These are phyloP conservation scores for Hibiscus syriacus DNA, from an alignment of 345 rosid species.

Conservation along the genomic window DNA sequence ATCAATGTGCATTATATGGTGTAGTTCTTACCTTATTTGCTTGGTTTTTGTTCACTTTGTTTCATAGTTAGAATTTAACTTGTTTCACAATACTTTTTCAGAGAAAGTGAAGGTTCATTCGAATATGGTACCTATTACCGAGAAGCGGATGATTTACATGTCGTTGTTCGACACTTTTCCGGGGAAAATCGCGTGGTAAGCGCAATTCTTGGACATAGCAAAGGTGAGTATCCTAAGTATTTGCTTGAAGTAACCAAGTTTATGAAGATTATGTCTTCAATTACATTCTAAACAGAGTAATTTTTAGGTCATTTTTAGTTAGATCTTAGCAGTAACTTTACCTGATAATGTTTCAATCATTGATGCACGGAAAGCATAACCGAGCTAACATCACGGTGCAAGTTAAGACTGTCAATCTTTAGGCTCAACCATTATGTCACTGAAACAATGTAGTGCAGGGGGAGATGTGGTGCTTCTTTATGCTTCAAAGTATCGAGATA, in stretches of 20 bases:
- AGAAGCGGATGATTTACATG: constrained; percentile 71
- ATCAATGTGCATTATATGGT: not conserved
- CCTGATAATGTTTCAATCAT: too few species aligned
- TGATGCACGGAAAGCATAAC: not conserved
- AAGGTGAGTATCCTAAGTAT: constrained; percentile 41
- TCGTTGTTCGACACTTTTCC: constrained; percentile 47
- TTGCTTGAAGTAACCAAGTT: not conserved
- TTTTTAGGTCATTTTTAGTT: not conserved
- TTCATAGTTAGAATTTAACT: not conserved
- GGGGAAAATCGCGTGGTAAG: constrained; percentile 31
- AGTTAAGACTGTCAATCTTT: not conserved
- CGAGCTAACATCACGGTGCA: not conserved
- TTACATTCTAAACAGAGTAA: not conserved
- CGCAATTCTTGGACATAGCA: constrained; percentile 72
- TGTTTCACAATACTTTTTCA: constrained; percentile 16
- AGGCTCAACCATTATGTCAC: not conserved
- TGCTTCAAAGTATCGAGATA: constrained; percentile 74
- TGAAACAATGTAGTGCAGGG: constrained; percentile 34
- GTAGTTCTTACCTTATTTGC: not conserved
- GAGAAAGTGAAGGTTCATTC: constrained; percentile 87
- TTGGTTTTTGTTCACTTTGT: too few species aligned
- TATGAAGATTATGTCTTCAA: not conserved
- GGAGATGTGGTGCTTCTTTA: constrained; percentile 81
- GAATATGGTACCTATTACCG: constrained; percentile 51
- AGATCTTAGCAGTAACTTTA: too few species aligned